A percentile compares a stretch with the other conserved stretches of the same genome.
These are phyloP conservation scores for Globisporangium mamillatum DNA, from an alignment of 352 stramenopile species.

Conservation along the genomic window DNA sequence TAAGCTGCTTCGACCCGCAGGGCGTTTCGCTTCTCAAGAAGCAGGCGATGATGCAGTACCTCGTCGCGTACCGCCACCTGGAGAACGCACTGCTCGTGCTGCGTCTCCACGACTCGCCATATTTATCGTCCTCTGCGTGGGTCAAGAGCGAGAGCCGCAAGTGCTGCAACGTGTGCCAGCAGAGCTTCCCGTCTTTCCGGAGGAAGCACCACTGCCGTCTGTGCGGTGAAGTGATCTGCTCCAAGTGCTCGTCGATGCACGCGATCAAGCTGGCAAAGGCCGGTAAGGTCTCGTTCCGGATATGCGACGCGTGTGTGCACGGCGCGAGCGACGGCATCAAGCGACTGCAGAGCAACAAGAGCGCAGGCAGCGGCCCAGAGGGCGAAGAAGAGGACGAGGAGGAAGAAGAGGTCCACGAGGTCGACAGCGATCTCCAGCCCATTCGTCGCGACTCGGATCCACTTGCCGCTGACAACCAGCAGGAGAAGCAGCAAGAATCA, in stretches of 20 bases:
- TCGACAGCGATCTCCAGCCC: slow-evolving; percentile 10
- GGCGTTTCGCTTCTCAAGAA: slow-evolving; percentile 37
- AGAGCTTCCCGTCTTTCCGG: slow-evolving; percentile 51
- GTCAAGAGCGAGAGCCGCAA: slow-evolving; percentile 48
- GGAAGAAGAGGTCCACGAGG: slow-evolving; percentile 10
- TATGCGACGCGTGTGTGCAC: slow-evolving; percentile 50
- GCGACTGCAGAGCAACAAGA: slow-evolving; percentile 16
- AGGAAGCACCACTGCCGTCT: slow-evolving; percentile 75
- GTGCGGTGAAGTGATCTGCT: slow-evolving; percentile 66
- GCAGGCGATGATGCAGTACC: slow-evolving; percentile 49
- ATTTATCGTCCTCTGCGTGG: slow-evolving; percentile 52
- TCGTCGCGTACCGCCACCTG: slow-evolving; percentile 47
- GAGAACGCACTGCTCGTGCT: slow-evolving; percentile 57
- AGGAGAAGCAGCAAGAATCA: slow-evolving; percentile 4
- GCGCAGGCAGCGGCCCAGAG: slow-evolving; percentile 9
- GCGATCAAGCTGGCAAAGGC: slow-evolving; percentile 57
- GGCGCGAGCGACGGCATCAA: slow-evolving; percentile 28
- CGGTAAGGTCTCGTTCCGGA: slow-evolving; percentile 53
- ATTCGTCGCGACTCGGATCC: not conserved
- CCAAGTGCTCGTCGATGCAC: slow-evolving; percentile 67
- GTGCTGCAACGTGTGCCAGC: slow-evolving; percentile 54
- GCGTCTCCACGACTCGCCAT: slow-evolving; percentile 55
- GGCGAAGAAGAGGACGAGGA: slow-evolving; percentile 14
- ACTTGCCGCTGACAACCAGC: not conserved
- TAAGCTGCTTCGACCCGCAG: slow-evolving; percentile 54